A percentile compares a stretch with the other conserved stretches of the same genome.
phyloP scores from a whole-genome alignment of 345 rosid genomes.

The Excoecaria agallocha region DNA sequence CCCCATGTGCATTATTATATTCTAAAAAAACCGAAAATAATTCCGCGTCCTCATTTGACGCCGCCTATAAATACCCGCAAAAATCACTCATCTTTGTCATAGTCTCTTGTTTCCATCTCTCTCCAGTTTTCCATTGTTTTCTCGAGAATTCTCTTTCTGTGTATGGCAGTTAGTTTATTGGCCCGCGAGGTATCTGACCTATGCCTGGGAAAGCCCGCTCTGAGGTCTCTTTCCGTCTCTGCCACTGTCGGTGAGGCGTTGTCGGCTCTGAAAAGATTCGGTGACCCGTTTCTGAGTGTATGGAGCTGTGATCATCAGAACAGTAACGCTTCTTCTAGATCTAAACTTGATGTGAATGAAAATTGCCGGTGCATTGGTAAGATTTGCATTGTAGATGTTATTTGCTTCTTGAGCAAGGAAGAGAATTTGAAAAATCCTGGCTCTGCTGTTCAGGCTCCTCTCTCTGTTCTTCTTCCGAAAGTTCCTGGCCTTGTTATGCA shows the following conservation, averaged over 20 bases:
- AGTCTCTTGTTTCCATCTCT: neutral
- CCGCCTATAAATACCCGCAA: conserved; percentile 15
- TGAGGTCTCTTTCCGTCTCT: conserved; percentile 47
- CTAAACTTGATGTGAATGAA: neutral
- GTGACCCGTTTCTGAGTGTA: conserved; percentile 45
- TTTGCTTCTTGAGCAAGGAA: conserved; percentile 51
- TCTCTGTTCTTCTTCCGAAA: conserved; percentile 36
- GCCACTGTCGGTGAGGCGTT: conserved; percentile 65
- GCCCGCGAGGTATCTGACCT: conserved; percentile 51
- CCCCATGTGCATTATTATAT: neutral
- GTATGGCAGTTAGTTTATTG: conserved; percentile 59
- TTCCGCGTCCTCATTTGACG: neutral
- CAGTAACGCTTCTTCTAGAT: neutral
- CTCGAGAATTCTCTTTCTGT: conserved; percentile 18
- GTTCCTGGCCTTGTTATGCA: conserved; percentile 39
- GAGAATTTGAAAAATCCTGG: conserved; percentile 45
- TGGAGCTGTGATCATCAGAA: conserved; percentile 45
- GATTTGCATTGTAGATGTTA: conserved; percentile 59
- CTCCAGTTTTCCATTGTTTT: neutral
- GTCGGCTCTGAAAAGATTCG: conserved; percentile 39
- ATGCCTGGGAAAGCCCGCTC: conserved; percentile 67
- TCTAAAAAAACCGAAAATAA: neutral
- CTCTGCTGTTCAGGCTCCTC: conserved; percentile 40
- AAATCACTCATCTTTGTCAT: neutral
- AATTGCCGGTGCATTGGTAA: conserved; percentile 60